These are phyloP conservation scores for Aspergillus piperis DNA, from an alignment of 2,329 filamentous ascomycete species.

Conservation along the genomic window DNA sequence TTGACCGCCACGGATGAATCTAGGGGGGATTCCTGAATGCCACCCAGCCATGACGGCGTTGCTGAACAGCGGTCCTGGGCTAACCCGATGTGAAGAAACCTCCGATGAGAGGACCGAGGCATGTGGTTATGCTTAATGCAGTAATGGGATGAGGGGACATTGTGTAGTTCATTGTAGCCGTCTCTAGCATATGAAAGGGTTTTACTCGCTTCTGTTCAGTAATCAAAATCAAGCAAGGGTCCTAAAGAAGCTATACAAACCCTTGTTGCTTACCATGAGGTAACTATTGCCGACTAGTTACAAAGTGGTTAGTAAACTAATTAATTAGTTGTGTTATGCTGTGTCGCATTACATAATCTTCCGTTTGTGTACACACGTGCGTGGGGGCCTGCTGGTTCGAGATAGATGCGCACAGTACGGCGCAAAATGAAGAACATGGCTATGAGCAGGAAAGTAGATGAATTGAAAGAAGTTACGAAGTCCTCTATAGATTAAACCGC, in stretches of 20 bases:
- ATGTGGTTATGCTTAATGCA: not conserved
- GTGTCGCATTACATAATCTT: constrained; percentile 3
- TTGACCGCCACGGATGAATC: not conserved
- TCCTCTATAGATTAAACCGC: no score
- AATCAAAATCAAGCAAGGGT: not conserved
- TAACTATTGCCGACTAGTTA: no score
- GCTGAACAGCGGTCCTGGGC: not conserved
- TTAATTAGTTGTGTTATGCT: not conserved
- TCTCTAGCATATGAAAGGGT: not conserved
- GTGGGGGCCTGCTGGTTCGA: not conserved
- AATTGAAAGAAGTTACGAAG: no score
- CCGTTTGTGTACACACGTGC: not conserved
- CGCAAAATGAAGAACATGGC: not conserved
- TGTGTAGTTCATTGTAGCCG: no score
- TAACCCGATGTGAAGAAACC: constrained; percentile 8
- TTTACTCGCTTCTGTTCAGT: not conserved
- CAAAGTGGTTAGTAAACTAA: no score
- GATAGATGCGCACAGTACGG: constrained; percentile 3
- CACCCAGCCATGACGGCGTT: not conserved
- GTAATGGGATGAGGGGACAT: no score
- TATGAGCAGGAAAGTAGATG: no score
- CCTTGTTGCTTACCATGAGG: no score
- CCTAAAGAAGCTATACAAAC: not conserved
- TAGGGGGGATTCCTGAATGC: not conserved
- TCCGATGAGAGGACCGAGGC: not conserved